Evolutionary conservation across 371 early-diverging fungal genomes (phyloP).

Genomic region (Dipsacomyces acuminosporus): DNA sequence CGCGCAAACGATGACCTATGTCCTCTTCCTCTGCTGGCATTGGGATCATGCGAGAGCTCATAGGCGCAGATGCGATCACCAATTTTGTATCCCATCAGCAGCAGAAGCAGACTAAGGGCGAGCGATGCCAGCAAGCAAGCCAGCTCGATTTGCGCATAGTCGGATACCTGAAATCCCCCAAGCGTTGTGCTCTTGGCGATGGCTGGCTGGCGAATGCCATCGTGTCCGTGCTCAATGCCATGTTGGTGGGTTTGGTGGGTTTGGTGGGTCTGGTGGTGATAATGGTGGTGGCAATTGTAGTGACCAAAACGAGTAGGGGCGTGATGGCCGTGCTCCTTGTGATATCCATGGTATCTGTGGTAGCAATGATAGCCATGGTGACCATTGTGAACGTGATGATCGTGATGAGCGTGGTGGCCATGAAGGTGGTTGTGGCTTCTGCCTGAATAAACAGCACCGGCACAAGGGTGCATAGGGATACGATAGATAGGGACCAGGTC

Average conservation of each 20-base stretch:
- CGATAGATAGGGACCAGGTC: slow-evolving; percentile 1
- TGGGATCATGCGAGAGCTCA: slow-evolving; percentile 1
- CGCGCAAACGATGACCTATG: slow-evolving; percentile 4
- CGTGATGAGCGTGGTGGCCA: background rate
- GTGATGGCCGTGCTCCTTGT: background rate
- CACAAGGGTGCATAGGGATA: too few species aligned
- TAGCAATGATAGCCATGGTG: background rate
- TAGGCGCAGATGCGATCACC: slow-evolving; percentile 7
- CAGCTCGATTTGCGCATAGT: slow-evolving; percentile 4
- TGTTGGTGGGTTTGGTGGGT: background rate
- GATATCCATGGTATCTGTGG: background rate
- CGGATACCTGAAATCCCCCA: background rate
- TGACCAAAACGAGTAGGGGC: background rate
- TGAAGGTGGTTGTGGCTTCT: background rate
- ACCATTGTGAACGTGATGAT: background rate
- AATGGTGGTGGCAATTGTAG: background rate
- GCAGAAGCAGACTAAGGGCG: slow-evolving; percentile 5
- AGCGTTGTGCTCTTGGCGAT: background rate
- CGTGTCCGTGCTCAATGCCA: background rate
- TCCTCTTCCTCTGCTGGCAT: background rate
- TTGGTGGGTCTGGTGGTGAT: background rate
- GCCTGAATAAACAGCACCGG: background rate
- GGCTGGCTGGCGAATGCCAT: background rate
- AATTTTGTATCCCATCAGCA: slow-evolving; percentile 6
- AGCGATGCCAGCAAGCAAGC: slow-evolving; percentile 3